These are phyloP conservation scores for Trichoderma erinaceum DNA, from an alignment of 495 filamentous ascomycete genomes.

Conservation along the genomic window DNA sequence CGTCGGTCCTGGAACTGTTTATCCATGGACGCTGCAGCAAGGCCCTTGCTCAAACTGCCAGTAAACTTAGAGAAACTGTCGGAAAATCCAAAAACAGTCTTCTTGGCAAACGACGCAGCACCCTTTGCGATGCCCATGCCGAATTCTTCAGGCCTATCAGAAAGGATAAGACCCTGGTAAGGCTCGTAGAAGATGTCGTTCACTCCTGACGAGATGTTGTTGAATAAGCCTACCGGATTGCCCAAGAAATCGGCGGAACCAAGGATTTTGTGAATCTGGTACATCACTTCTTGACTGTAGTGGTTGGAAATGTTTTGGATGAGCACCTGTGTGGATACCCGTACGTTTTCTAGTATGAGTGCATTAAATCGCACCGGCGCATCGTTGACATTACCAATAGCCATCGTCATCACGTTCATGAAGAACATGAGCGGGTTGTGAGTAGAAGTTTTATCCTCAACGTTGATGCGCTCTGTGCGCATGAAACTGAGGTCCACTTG, in stretches of 20 bases:
- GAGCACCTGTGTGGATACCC: constrained; percentile 78
- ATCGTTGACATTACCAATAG: constrained; percentile 96
- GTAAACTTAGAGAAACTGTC: constrained; percentile 96
- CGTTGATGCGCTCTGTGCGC: constrained; percentile 92
- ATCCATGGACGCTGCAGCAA: constrained; percentile 90
- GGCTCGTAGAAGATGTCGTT: constrained; percentile 98
- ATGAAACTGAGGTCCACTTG: constrained; percentile 96
- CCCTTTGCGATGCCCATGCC: constrained; percentile 94
- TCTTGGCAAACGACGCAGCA: constrained; percentile 94
- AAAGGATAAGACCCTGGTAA: constrained; percentile 95
- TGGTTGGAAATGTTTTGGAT: constrained; percentile 81
- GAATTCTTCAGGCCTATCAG: constrained; percentile 87
- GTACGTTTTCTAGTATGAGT: constrained; percentile 89
- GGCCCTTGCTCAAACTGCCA: constrained; percentile 90
- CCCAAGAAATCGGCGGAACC: constrained; percentile 98
- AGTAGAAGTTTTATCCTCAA: constrained; percentile 84
- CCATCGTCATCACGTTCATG: constrained; percentile 97
- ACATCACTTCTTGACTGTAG: constrained; percentile 92
- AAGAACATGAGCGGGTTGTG: constrained; percentile 96
- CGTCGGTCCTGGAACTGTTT: constrained; percentile 97
- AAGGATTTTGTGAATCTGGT: constrained; percentile 92
- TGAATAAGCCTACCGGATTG: constrained; percentile 96
- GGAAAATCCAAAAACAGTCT: constrained; percentile 92
- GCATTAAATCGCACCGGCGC: constrained; percentile 89
- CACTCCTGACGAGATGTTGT: constrained; percentile 93